These are phyloP conservation scores for Dictyostelium purpureum DNA, from an alignment of 78 protist genomes.

Conservation along the genomic window DNA sequence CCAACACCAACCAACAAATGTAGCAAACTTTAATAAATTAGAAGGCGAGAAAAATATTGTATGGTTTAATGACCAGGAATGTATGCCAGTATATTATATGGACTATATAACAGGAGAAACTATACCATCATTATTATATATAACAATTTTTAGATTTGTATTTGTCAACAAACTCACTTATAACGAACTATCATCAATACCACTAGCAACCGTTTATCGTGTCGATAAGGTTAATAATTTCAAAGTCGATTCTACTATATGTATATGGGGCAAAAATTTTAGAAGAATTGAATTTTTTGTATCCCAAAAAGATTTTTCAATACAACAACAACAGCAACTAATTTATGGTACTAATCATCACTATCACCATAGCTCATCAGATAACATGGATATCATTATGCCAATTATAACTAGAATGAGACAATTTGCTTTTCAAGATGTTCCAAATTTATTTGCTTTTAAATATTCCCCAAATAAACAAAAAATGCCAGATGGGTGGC, in stretches of 20 bases:
- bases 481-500: constrained; percentile 49
- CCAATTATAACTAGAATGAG: constrained; percentile 32
- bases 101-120: constrained; percentile 24
- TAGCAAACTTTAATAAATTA: constrained; percentile 1
- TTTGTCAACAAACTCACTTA: constrained; percentile 8
- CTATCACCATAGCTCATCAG: not conserved
- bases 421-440: constrained; percentile 11
- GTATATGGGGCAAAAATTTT: constrained; percentile 70
- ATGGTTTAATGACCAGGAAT: constrained; percentile 29
- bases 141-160: constrained; percentile 13
- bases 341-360: too few relatives aligned
- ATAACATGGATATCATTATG: constrained; percentile 10
- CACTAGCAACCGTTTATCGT: constrained; percentile 45
- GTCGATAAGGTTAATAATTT: constrained; percentile 26
- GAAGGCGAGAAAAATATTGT: constrained; percentile 39
- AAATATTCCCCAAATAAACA: not conserved
- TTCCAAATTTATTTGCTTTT: constrained; percentile 17
- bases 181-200: constrained; percentile 28
- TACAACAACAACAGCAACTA: not conserved
- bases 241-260: constrained; percentile 26
- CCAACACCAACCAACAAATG: not conserved
- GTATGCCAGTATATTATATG: constrained; percentile 44
- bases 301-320: constrained; percentile 5
- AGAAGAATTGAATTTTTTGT: constrained; percentile 62
- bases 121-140: constrained; percentile 18